These are phyloP conservation scores for Cyathus striatus DNA, from an alignment of 768 basidiomycete species.

Conservation along the genomic window DNA sequence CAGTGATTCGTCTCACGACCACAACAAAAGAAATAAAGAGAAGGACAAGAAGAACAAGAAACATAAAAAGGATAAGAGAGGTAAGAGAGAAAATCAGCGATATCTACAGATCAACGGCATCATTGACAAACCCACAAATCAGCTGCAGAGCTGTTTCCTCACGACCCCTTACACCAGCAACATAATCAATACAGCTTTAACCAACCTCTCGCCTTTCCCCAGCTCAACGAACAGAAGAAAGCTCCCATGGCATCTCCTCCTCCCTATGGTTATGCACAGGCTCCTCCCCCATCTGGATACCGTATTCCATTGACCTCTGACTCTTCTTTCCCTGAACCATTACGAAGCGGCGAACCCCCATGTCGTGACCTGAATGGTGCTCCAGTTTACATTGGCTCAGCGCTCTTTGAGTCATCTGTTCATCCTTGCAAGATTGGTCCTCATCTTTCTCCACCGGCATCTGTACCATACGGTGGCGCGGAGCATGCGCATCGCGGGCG, in stretches of 20 bases:
- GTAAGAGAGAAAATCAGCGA: slow-evolving; percentile 6
- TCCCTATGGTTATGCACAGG: slow-evolving; percentile 8
- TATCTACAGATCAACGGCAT: background rate
- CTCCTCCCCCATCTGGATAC: slow-evolving; percentile 58
- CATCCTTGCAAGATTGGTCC: slow-evolving; percentile 83
- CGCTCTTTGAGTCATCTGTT: slow-evolving; percentile 59
- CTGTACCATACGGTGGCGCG: slow-evolving; percentile 59
- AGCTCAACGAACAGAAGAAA: slow-evolving; percentile 5
- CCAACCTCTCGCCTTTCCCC: slow-evolving; percentile 3
- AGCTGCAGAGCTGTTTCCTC: background rate
- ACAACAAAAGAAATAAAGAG: slow-evolving; percentile 17
- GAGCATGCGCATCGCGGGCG: slow-evolving; percentile 61
- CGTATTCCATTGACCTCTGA: slow-evolving; percentile 50
- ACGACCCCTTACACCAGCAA: background rate
- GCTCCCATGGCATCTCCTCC: slow-evolving; percentile 14
- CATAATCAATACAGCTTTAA: slow-evolving; percentile 3
- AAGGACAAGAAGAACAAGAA: slow-evolving; percentile 17
- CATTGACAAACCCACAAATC: slow-evolving; percentile 1
- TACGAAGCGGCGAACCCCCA: slow-evolving; percentile 43
- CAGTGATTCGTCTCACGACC: slow-evolving; percentile 2
- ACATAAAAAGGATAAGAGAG: slow-evolving; percentile 10
- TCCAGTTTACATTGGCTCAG: slow-evolving; percentile 71
- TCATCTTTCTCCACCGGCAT: slow-evolving; percentile 41
- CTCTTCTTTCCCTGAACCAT: slow-evolving; percentile 36
- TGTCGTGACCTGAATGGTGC: slow-evolving; percentile 55